These are phyloP conservation scores for Fusarium nisikadoi DNA, from an alignment of 2,329 filamentous ascomycete species.

Conservation along the genomic window DNA sequence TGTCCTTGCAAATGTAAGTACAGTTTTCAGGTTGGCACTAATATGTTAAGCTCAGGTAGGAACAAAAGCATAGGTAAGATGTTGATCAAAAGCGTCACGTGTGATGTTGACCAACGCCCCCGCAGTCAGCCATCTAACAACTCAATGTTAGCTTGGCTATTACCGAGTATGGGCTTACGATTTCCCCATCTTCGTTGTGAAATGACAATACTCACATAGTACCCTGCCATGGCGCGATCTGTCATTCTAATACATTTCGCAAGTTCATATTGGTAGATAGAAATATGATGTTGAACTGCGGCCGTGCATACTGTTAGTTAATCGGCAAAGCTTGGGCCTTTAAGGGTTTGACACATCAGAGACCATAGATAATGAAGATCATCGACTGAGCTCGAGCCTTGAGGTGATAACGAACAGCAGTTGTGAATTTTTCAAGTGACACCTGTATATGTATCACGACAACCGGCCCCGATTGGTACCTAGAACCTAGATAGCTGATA, in stretches of 20 bases:
- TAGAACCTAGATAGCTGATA: background rate
- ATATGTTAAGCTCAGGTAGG: background rate
- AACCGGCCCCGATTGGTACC: background rate
- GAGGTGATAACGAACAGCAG: background rate
- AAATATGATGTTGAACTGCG: background rate
- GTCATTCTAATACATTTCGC: background rate
- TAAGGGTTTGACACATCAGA: slow-evolving; percentile 11
- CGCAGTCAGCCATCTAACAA: background rate
- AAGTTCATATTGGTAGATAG: background rate
- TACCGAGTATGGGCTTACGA: too few relatives aligned
- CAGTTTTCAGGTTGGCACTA: background rate
- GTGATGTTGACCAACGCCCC: background rate
- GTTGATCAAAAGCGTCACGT: background rate
- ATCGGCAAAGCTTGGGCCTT: slow-evolving; percentile 25
- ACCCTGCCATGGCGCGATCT: background rate
- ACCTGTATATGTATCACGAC: background rate
- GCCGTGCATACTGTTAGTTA: background rate
- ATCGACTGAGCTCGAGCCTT: background rate
- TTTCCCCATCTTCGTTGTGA: background rate
- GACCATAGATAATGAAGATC: background rate
- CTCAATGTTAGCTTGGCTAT: background rate
- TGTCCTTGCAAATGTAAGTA: background rate
- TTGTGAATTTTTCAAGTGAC: background rate
- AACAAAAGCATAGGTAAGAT: background rate
- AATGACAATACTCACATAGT: background rate